Evolutionary conservation across 2,329 filamentous ascomycete species (phyloP).

Genomic region (Exophiala oligosperma): DNA sequence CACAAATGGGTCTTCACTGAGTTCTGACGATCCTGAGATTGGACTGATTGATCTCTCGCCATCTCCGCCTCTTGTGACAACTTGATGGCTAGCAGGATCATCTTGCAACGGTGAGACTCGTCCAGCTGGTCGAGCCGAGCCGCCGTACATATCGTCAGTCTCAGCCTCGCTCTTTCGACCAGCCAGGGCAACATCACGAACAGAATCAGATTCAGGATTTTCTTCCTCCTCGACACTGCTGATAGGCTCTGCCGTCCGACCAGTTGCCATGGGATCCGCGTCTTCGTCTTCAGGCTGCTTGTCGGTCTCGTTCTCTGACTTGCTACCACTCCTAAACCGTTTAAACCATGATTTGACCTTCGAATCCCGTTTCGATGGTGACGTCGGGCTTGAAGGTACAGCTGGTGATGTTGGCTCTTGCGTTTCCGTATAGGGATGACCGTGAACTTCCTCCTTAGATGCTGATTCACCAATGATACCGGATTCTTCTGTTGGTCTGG

Average conservation of each 20-base stretch:
- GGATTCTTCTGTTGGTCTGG: neutral
- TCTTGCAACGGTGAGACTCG: constrained; percentile 17
- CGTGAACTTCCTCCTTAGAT: constrained; percentile 2
- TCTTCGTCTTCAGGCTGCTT: constrained; percentile 6
- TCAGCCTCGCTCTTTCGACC: constrained; percentile 25
- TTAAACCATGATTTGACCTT: constrained; percentile 27
- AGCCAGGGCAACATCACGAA: constrained; percentile 31
- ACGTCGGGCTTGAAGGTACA: constrained; percentile 13
- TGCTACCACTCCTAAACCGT: constrained; percentile 21
- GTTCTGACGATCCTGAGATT: constrained; percentile 18
- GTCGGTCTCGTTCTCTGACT: constrained; percentile 20
- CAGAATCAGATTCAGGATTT: constrained; percentile 21
- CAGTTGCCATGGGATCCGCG: neutral
- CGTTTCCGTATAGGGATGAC: constrained; percentile 6
- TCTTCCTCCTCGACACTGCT: constrained; percentile 12
- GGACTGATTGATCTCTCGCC: constrained; percentile 26
- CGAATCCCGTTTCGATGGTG: constrained; percentile 26
- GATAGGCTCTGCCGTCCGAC: neutral
- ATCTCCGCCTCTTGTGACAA: neutral
- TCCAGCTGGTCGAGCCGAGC: constrained; percentile 11
- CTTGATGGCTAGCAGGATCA: constrained; percentile 3
- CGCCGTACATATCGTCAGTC: constrained; percentile 29
- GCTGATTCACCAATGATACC: constrained; percentile 2
- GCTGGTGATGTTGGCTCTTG: constrained; percentile 11
- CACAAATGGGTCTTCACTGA: constrained; percentile 21